Percentiles rank a stretch among this genome's conserved stretches.
These are phyloP conservation scores for Mycena sanguinolenta DNA, from an alignment of 768 basidiomycete genomes.

Conservation along the genomic window DNA sequence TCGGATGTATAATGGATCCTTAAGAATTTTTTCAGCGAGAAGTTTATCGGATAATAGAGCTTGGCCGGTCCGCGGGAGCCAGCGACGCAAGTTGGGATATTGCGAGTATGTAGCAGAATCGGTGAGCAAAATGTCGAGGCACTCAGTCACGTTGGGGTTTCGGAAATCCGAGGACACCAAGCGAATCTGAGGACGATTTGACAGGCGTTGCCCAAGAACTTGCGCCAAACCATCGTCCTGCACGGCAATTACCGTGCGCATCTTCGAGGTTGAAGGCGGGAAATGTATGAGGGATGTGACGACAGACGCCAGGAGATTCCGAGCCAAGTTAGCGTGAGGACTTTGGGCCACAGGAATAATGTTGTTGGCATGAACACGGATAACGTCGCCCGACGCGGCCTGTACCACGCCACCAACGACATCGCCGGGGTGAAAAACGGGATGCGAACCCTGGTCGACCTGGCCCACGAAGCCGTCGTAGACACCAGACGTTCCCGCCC, in stretches of 20 bases:
- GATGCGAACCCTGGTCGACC: not conserved
- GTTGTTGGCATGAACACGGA: not conserved
- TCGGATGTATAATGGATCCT: slow-evolving; percentile 1
- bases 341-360: not conserved
- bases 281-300: not conserved
- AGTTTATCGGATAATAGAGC: not conserved
- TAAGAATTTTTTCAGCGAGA: not conserved
- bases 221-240: not conserved
- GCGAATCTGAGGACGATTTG: not conserved
- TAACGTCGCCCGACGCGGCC: not conserved
- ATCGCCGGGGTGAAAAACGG: not conserved
- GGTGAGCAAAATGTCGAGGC: slow-evolving; percentile 4
- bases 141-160: not conserved
- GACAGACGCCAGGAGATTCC: not conserved
- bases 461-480: slow-evolving; percentile 6
- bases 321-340: not conserved
- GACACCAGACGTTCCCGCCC: not conserved
- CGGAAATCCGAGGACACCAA: not conserved
- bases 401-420: not conserved
- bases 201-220: not conserved
- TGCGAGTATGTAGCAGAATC: not conserved
- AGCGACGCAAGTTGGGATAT: slow-evolving; percentile 9
- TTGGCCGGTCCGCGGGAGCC: slow-evolving; percentile 10
- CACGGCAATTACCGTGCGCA: slow-evolving; percentile 1
- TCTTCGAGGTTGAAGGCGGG: not conserved